Base-by-base conservation (phyloP, 129 eudicot species). In the Ambrosia artemisiifolia region DNA sequence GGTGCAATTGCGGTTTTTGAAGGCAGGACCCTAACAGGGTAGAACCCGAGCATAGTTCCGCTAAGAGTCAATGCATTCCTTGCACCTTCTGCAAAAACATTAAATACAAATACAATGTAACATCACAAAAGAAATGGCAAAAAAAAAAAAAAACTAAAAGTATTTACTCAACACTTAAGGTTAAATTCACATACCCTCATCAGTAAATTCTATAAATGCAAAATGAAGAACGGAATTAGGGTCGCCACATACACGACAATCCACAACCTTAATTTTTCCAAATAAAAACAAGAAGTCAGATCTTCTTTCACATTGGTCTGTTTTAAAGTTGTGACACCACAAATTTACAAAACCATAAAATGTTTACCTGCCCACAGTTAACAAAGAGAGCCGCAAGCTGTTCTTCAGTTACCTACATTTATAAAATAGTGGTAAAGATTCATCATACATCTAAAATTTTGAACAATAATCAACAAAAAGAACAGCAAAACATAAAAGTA, bases 1-100 rank as follows among this genome's bases (percentile, higher is more conserved):
- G 96, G 98, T 64, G 96, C 98, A 85, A 89, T 93, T n/a, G 98
- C 98, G 65, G 98, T 93, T 84, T 87, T 87, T 0, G 98, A 93
- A 75, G 95, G 98, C 56, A 93, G 78, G 47, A 93, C 98, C 83
- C 78, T 85, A 14, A 89, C 90, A 19, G 96, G 95, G 77, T 89
- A 82, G 61, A 70, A 93, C 28, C 96, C 86, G 6, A 93, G 98
- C 95, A 93, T 87, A 32, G 95, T 93, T 56, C 96, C 95, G 20
- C 90, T 84, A 66, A 93, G 75, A 72, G 82, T 80, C 78, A 85
- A 72, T 61, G 98, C 90, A 84, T 78, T 85, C 83, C 81, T 83
- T 72, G 95, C 95, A 67, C 96, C 86, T 65, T 84, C 96, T 88
- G 96, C 80, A 82, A 68, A 32, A 59, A 68, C 62, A 50, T 63